Evolutionary conservation across 2,329 filamentous ascomycete species (phyloP).

Genomic region (Ceratocystiopsis brevicomis): DNA sequence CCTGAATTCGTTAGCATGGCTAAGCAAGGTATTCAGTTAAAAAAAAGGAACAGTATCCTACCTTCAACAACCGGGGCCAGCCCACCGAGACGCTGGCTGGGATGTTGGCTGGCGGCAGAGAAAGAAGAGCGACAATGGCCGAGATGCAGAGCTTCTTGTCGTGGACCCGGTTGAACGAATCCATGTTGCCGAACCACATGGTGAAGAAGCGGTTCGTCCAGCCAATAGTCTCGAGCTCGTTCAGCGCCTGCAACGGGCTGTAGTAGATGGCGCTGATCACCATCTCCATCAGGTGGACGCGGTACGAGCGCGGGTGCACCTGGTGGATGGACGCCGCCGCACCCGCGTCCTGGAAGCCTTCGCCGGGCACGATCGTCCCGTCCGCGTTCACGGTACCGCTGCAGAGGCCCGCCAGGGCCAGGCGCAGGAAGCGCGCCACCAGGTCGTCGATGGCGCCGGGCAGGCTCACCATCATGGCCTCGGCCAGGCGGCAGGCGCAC

Average conservation of each 20-base stretch:
- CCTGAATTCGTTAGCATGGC: conserved; percentile 19
- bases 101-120: conserved; percentile 60
- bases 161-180: conserved; percentile 80
- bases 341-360: conserved; percentile 3
- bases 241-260: conserved; percentile 69
- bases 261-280: conserved; percentile 97
- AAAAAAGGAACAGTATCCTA: conserved; percentile 14
- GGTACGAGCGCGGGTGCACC: conserved; percentile 77
- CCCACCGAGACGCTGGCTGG: conserved; percentile 85
- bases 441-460: conserved; percentile 75
- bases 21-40: background rate
- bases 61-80: conserved; percentile 72
- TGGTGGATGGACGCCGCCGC: conserved; percentile 8
- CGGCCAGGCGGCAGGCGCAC: conserved; percentile 91
- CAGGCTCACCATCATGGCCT: conserved; percentile 92
- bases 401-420: conserved; percentile 69
- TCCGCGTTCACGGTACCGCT: conserved; percentile 34
- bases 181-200: conserved; percentile 92
- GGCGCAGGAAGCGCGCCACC: conserved; percentile 69
- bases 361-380: conserved; percentile 6
- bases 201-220: conserved; percentile 99
- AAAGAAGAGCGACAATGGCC: conserved; percentile 73
- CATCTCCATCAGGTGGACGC: conserved; percentile 96
- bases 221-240: conserved; percentile 71
- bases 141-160: conserved; percentile 98